phyloP scores from a whole-genome alignment of 192 early-diverging fungal genomes.

The Podila clonocystis region DNA sequence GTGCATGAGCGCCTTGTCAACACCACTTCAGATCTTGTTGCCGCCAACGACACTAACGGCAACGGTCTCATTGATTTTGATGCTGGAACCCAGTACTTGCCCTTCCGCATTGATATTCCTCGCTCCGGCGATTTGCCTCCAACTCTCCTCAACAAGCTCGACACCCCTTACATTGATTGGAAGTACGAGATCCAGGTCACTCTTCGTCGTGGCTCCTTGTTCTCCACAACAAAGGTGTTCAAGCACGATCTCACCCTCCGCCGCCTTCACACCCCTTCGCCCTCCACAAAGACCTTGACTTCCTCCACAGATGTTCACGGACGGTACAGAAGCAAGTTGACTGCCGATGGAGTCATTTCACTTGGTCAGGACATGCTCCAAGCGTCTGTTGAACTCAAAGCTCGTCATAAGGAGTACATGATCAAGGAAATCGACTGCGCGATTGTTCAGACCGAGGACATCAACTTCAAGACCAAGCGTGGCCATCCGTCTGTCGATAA shows the following conservation, averaged over 20 bases:
- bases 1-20: conserved; percentile 31
- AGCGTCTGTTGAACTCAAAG: conserved; percentile 25
- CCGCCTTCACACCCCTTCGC: conserved; percentile 7
- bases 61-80: conserved; percentile 12
- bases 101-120: conserved; percentile 41
- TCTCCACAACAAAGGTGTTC: conserved; percentile 6
- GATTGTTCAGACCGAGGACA: conserved; percentile 39
- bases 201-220: conserved; percentile 26
- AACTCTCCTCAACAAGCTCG: conserved; percentile 39
- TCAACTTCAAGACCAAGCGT: conserved; percentile 18
- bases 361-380: conserved; percentile 10
- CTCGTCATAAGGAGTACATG: conserved; percentile 35
- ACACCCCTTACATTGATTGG: conserved; percentile 47
- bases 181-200: conserved; percentile 45
- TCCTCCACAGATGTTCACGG: conserved; percentile 22
- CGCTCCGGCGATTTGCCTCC: conserved; percentile 24
- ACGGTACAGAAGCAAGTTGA: conserved; percentile 28
- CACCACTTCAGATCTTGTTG: conserved; percentile 17
- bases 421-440: conserved; percentile 37
- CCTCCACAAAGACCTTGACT: background rate
- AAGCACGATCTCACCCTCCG: conserved; percentile 35
- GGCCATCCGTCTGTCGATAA: conserved; percentile 30
- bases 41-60: conserved; percentile 46
- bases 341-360: conserved; percentile 13
- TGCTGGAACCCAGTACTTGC: conserved; percentile 24